Base-by-base conservation (phyloP, 129 eudicot species). In the Tagetes patula region DNA sequence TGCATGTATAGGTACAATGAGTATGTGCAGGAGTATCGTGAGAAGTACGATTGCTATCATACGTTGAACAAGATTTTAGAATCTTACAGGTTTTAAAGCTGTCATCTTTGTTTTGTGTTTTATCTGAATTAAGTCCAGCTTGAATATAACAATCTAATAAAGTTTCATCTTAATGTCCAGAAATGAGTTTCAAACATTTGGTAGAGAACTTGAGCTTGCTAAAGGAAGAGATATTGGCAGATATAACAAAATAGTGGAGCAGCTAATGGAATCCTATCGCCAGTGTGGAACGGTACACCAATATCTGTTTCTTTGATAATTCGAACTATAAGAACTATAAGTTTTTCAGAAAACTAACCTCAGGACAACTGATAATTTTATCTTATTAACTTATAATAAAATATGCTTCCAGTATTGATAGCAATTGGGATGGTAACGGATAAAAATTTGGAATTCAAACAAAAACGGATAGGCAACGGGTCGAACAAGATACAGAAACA, bases 21-120 rank as follows among this genome's bases (percentile, higher is more conserved):
- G 53, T 95, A 91, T 72, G 91, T 91, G 77, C 85, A 82, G 76
- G 99, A 95, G 81, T 95, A 84, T 81, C 82, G 67, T 62, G 97
- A 95, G 85, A 95, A 95, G 84, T 86, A 91, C 81, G 95, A 85
- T 49, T 63, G 75, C 78, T 95, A 95, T 82, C 39, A 79, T 53
- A 79, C 90, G 4, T 33, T 95, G 79, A 90, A 86, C 85, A 87
- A 82, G 79, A 73, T 78, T 73, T 74, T 95, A 72, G 95, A 95
- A 78, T 73, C 86, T 34, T 81, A 86, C 83, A 95, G 97, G 99
- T 95, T 77, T 64, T 27, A 20, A 45, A 69, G 50, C 32, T 70
- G 49, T 76, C 33, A n/a, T 65, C 10, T 36, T 20, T 61, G 13
- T 20, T 71, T 74, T 39, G 36, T 52, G 39, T 67, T 55, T 64